Base-by-base conservation (phyloP, 148 eudicot genomes). In the Rhododendron henanense region DNA sequence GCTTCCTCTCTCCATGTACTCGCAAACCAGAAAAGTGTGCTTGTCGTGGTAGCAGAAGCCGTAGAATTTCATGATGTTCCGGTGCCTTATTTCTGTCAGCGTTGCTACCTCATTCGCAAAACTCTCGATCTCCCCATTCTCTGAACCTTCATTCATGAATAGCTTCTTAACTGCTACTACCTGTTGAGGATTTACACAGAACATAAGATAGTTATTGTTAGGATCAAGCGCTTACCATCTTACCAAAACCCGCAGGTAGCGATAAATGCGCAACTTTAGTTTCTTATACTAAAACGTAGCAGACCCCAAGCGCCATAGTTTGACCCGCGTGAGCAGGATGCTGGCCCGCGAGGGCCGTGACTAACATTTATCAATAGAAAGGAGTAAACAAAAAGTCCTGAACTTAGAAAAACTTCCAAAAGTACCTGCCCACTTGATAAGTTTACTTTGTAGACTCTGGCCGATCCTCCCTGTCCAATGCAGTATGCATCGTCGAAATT, bases 381-480 rank as follows among this genome's bases (percentile, higher is more conserved):
- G 35, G 35, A 33, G 35, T 33, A 33, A 33, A 33, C 35, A 33
- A 33, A 1, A 33, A 33, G 35, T 33, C 35, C 35, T 0, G 35
- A 33, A 33, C 35, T 33, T 33, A 33, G 35, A 33, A 33, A 33
- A 33, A 39, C 41, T 39, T 39, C 4, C 41, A 39, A 39, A 39
- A 39, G 65, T n/a, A 67, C 73, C 76, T 89, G 87, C 19, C 85
- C 88, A 6, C 28, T 86, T 1, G 87, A 85, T n/a, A 89, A 44
- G 55, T 48, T 47, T 5, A 86, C 91, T 76, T 44, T 89, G 51
- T 89, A 91, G 28, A 91, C 92, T n/a, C 16, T 82, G 5, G 90
- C 91, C 2, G 59, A 81, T 9, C 84, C 61, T 45, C 85, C 85
- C 59, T 55, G 61, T 19, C 85, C 85, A 28, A 83, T 31, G 44